A percentile compares a stretch with the other conserved stretches of the same genome.
phyloP scores from a whole-genome alignment of 768 basidiomycete species.

The Tylopilus intermedius region DNA sequence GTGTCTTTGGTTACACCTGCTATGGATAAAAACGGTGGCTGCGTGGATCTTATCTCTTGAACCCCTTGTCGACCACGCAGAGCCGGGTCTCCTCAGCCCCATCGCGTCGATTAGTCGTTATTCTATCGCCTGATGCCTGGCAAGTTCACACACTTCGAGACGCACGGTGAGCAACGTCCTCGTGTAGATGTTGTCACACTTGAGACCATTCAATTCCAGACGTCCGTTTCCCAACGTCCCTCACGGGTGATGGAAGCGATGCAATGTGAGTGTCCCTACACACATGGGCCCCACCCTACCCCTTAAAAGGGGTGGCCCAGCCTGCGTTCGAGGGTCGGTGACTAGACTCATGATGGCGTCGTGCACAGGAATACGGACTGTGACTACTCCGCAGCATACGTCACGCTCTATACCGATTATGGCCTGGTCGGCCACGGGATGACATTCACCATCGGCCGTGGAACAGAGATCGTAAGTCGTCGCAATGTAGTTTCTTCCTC shows the following conservation, averaged over 20 bases:
- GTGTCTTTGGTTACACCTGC: neutral
- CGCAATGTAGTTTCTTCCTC: neutral
- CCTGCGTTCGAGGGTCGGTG: neutral
- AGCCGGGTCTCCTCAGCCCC: too few relatives aligned
- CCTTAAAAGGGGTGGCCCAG: neutral
- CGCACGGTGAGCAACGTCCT: conserved; percentile 42
- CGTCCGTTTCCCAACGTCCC: conserved; percentile 86
- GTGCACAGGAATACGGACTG: conserved; percentile 77
- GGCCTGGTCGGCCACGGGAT: conserved; percentile 77
- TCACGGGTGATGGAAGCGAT: conserved; percentile 88
- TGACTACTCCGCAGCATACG: conserved; percentile 91
- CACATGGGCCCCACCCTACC: neutral
- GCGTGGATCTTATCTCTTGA: neutral
- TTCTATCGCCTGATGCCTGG: conserved; percentile 4
- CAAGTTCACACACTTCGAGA: conserved; percentile 51
- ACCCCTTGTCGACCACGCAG: neutral
- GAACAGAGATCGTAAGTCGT: conserved; percentile 75
- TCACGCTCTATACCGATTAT: conserved; percentile 60
- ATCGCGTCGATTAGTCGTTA: neutral
- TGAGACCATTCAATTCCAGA: conserved; percentile 38
- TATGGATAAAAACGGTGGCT: neutral
- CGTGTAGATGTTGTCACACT: neutral
- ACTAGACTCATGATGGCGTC: neutral
- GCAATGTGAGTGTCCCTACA: conserved; percentile 55
- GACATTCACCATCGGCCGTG: conserved; percentile 91